Conservation (phyloP, 768 basidiomycete genomes). For the Vararia minispora region DNA sequence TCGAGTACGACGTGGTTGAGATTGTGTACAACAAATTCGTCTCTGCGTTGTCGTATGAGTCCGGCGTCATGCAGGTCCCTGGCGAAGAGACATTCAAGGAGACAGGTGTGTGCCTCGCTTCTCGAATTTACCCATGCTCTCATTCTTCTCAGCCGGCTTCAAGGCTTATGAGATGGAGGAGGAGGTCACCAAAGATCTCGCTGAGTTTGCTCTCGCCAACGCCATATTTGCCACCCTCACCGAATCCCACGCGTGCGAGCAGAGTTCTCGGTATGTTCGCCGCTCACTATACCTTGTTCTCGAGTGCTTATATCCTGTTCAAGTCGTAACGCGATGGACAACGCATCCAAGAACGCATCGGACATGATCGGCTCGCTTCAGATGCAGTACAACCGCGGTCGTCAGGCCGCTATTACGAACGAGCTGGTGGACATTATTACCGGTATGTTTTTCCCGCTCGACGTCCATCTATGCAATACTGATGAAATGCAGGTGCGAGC, state of each 20-base stretch:
- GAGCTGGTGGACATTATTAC: slow-evolving; percentile 90
- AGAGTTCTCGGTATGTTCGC: slow-evolving; percentile 63
- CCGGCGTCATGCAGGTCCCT: slow-evolving; percentile 64
- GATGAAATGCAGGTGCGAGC: slow-evolving; percentile 29
- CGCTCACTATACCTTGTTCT: background rate
- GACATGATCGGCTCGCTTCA: slow-evolving; percentile 86
- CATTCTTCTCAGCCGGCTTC: slow-evolving; percentile 56
- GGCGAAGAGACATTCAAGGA: slow-evolving; percentile 74
- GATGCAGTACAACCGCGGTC: slow-evolving; percentile 98
- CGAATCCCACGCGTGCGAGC: slow-evolving; percentile 93
- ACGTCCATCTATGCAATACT: background rate
- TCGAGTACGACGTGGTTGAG: slow-evolving; percentile 77
- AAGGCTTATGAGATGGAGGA: slow-evolving; percentile 97
- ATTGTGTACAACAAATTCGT: slow-evolving; percentile 81
- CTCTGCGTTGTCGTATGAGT: slow-evolving; percentile 86
- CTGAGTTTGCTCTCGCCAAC: slow-evolving; percentile 94
- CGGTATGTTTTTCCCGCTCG: slow-evolving; percentile 35
- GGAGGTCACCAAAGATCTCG: slow-evolving; percentile 84
- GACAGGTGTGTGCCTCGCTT: slow-evolving; percentile 44
- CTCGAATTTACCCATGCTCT: background rate
- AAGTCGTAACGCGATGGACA: slow-evolving; percentile 99
- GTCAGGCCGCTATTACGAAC: slow-evolving; percentile 96
- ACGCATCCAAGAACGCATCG: slow-evolving; percentile 94
- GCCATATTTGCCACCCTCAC: slow-evolving; percentile 90
- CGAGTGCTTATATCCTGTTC: slow-evolving; percentile 8